phyloP scores from a whole-genome alignment of 768 basidiomycete genomes.

The Termitomyces titanicus region DNA sequence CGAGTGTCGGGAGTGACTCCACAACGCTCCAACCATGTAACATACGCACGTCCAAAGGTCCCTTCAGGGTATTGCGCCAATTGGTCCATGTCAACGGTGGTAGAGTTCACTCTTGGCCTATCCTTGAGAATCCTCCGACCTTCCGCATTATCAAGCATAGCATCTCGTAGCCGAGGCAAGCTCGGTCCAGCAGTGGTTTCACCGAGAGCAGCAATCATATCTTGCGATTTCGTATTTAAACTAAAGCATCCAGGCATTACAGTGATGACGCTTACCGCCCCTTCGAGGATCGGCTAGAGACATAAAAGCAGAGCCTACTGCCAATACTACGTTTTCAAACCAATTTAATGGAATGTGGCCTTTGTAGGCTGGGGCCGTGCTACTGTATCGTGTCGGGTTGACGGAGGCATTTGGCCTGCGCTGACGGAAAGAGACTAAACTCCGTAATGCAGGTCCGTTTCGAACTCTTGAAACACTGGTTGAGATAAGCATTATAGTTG shows the following conservation, averaged over 20 bases:
- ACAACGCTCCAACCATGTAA: constrained; percentile 85
- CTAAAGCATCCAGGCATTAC: not conserved
- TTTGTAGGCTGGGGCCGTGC: constrained; percentile 54
- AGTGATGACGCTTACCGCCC: constrained; percentile 59
- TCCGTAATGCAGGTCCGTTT: not conserved
- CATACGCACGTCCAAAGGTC: constrained; percentile 83
- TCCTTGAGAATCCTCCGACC: constrained; percentile 83
- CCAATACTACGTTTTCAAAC: constrained; percentile 83
- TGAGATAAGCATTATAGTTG: constrained; percentile 3
- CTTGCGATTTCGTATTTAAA: constrained; percentile 34
- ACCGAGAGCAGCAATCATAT: constrained; percentile 93
- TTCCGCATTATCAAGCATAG: constrained; percentile 75
- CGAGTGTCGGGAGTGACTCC: constrained; percentile 92
- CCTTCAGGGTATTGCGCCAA: constrained; percentile 70
- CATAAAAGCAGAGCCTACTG: constrained; percentile 82
- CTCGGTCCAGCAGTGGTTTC: constrained; percentile 87
- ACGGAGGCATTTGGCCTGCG: not conserved
- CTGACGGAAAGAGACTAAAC: not conserved
- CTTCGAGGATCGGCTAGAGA: constrained; percentile 77
- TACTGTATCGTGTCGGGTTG: constrained; percentile 13
- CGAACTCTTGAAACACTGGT: not conserved
- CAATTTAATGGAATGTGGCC: constrained; percentile 80
- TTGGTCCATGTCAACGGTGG: constrained; percentile 67
- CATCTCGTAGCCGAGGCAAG: constrained; percentile 70
- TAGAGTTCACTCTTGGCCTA: constrained; percentile 76